phyloP scores from a whole-genome alignment of 1,284 basidiomycete genomes.

The Uromyces viciae-fabae region DNA sequence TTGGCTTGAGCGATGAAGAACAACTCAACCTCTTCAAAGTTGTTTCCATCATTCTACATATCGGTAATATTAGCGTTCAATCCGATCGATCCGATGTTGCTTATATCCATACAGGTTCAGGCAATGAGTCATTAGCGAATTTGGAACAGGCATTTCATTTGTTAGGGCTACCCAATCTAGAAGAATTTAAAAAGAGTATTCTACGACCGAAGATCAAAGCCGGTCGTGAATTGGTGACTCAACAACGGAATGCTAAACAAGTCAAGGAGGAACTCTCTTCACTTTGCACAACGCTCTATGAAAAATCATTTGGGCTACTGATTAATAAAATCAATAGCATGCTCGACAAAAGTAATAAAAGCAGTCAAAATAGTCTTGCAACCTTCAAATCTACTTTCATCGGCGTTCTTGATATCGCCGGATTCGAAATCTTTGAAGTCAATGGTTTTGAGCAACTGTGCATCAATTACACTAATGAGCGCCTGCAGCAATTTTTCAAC shows the following conservation, averaged over 20 bases:
- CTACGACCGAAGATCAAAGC: slow-evolving; percentile 84
- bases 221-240: slow-evolving; percentile 93
- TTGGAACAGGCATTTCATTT: slow-evolving; percentile 84
- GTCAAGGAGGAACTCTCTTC: slow-evolving; percentile 88
- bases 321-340: slow-evolving; percentile 94
- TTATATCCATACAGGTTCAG: slow-evolving; percentile 60
- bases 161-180: slow-evolving; percentile 74
- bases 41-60: slow-evolving; percentile 86
- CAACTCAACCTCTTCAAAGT: slow-evolving; percentile 92
- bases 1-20: slow-evolving; percentile 78
- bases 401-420: slow-evolving; percentile 97
- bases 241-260: slow-evolving; percentile 85
- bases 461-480: slow-evolving; percentile 80
- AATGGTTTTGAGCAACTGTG: slow-evolving; percentile 90
- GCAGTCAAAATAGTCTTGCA: slow-evolving; percentile 33
- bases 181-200: slow-evolving; percentile 83
- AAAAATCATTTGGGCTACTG: slow-evolving; percentile 88
- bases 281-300: slow-evolving; percentile 92
- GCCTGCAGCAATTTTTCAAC: slow-evolving; percentile 61
- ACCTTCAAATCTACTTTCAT: slow-evolving; percentile 86
- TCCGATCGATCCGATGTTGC: slow-evolving; percentile 83
- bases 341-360: slow-evolving; percentile 75
- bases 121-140: slow-evolving; percentile 49
- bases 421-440: slow-evolving; percentile 80
- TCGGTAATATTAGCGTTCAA: slow-evolving; percentile 85